Base-by-base conservation (phyloP, 805 yeast genomes). In the Cyberlindnera suaveolens region DNA sequence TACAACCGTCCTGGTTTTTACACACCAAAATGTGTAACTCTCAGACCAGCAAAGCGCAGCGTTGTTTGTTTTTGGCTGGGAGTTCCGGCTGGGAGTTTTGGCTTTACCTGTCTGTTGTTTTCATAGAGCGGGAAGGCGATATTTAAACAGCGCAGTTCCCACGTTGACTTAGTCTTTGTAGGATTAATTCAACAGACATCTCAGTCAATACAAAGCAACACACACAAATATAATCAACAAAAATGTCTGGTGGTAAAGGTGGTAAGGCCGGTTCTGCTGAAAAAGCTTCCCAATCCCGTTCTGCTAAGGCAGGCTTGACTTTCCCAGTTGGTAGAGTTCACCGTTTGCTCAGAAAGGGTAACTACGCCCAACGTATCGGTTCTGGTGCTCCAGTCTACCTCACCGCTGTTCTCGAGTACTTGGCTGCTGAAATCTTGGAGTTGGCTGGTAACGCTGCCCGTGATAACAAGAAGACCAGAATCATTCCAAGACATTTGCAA, bases 301-400 rank as follows among this genome's bases (percentile, higher is more conserved):
- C 98, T 59, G 83, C 96, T 53, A 91, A 89, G 79, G 97, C 98
- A 66, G 98, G 97, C 71, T 81, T 91, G 66, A 87, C 95, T 62
- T 91, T 91, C 95, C 98, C 98, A 76, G 98, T 91, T 58, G 98
- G 98, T 72, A 90, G 98, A 82, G 93, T 91, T 60, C 96, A 91
- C 78, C 83, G 97, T 76, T 79, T 90, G 60, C 75, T 91, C 65
- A 87, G 95, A 82, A 88, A 85, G 75, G 96, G 96, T 68, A 87
- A 90, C 83, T 87, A 91, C 77, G 95, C 97, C 65, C 95, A 90
- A 76, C 84, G 98, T 77, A 84, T 91, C 62, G 97, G 98, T 80
- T 89, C 97, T 58, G 96, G 96, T 82, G 97, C 98, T 62, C 97
- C 98, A 74, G 91, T 91, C 53, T 91, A 90, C 75, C 78, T 91